These are phyloP conservation scores for Austroboletus novae-zelandiae DNA, from an alignment of 1,284 basidiomycete species.

Conservation along the genomic window DNA sequence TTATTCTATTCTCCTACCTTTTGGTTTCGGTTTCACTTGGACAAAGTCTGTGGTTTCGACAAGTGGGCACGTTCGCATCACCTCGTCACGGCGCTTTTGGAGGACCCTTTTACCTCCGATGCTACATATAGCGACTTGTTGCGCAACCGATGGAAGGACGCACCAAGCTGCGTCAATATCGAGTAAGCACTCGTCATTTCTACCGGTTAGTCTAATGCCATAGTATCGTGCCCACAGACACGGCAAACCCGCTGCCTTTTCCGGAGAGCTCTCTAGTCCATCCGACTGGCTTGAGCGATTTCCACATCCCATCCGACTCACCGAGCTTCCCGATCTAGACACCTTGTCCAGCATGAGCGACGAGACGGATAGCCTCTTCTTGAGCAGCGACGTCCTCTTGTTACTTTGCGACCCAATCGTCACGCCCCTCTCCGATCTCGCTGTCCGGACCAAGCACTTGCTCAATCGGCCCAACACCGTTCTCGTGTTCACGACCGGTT, in stretches of 20 bases:
- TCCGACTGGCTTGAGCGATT: slow-evolving; percentile 57
- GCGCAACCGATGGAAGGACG: slow-evolving; percentile 44
- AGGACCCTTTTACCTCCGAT: slow-evolving; percentile 61
- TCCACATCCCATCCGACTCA: slow-evolving; percentile 45
- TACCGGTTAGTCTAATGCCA: not conserved
- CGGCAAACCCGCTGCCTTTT: slow-evolving; percentile 19
- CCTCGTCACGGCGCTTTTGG: slow-evolving; percentile 65
- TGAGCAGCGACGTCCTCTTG: slow-evolving; percentile 56
- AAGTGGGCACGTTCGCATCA: slow-evolving; percentile 49
- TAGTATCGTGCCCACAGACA: slow-evolving; percentile 14
- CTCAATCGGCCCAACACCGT: slow-evolving; percentile 51
- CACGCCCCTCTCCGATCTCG: slow-evolving; percentile 42
- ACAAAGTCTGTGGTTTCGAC: slow-evolving; percentile 54
- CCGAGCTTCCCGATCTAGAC: slow-evolving; percentile 39
- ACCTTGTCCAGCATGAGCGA: slow-evolving; percentile 14
- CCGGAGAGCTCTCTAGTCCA: slow-evolving; percentile 31
- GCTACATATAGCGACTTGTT: slow-evolving; percentile 39
- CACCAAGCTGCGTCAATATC: slow-evolving; percentile 34
- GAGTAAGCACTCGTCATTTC: slow-evolving; percentile 37
- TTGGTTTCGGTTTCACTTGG: not conserved
- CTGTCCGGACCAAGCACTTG: slow-evolving; percentile 33
- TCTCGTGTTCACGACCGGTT: slow-evolving; percentile 44
- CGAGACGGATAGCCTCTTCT: slow-evolving; percentile 33
- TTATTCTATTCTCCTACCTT: not conserved
- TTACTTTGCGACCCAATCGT: slow-evolving; percentile 58